Conservation (phyloP, 495 filamentous ascomycete species). For the Aspergillus saccharolyticus region DNA sequence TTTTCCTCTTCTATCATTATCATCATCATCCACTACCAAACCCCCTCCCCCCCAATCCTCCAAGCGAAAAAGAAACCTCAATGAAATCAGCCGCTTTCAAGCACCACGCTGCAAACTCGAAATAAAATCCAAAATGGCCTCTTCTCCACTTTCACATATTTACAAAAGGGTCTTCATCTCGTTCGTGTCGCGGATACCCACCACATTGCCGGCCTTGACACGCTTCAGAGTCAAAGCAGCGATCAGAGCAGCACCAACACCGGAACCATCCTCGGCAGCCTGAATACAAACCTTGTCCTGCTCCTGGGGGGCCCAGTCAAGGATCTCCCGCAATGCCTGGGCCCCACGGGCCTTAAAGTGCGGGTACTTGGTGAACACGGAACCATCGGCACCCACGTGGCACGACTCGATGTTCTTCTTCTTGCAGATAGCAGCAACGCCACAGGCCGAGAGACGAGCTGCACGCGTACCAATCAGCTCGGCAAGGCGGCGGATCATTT, state of each 20-base stretch:
- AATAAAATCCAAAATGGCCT: slow-evolving; percentile 7
- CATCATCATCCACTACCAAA: too few species aligned
- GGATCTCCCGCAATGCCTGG: slow-evolving; percentile 82
- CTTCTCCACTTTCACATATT: slow-evolving; percentile 17
- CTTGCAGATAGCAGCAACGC: slow-evolving; percentile 89
- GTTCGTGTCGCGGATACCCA: slow-evolving; percentile 71
- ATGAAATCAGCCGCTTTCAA: not conserved
- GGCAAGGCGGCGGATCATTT: slow-evolving; percentile 79
- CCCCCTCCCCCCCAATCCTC: too few species aligned
- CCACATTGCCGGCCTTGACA: slow-evolving; percentile 69
- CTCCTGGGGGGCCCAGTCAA: slow-evolving; percentile 78
- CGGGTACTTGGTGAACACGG: slow-evolving; percentile 97
- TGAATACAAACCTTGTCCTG: slow-evolving; percentile 81
- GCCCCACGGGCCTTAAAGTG: slow-evolving; percentile 93
- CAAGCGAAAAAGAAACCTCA: too few species aligned
- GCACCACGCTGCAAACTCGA: slow-evolving; percentile 4
- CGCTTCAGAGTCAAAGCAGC: slow-evolving; percentile 88
- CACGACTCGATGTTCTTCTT: slow-evolving; percentile 86
- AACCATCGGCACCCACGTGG: slow-evolving; percentile 93
- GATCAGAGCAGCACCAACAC: slow-evolving; percentile 94
- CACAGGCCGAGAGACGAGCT: slow-evolving; percentile 86
- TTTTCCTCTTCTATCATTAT: not conserved
- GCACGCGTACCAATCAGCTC: slow-evolving; percentile 93
- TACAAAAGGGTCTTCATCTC: slow-evolving; percentile 38
- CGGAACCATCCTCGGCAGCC: slow-evolving; percentile 87